Conservation (phyloP, 2,329 filamentous ascomycete species). For the Juglanconis sp. region DNA sequence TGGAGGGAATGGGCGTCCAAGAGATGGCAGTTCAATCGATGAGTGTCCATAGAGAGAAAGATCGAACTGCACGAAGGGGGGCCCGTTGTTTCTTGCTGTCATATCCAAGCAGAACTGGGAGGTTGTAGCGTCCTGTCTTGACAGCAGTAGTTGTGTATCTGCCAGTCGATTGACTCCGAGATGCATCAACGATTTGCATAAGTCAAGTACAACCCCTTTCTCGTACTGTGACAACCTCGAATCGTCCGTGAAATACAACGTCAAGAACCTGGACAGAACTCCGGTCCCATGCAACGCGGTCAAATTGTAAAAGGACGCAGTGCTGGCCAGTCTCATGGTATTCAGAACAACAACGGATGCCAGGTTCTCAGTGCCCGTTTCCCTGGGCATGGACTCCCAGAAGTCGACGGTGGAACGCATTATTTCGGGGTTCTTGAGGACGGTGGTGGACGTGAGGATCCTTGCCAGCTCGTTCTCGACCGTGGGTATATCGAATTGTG, state of each 20-base stretch:
- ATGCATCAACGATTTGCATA: conserved; percentile 68
- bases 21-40: conserved; percentile 83
- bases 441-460: conserved; percentile 48
- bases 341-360: conserved; percentile 64
- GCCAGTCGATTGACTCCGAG: conserved; percentile 77
- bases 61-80: conserved; percentile 91
- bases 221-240: conserved; percentile 54
- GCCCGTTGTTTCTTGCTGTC: conserved; percentile 70
- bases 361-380: conserved; percentile 42
- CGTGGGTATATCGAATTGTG: conserved; percentile 22
- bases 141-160: conserved; percentile 73
- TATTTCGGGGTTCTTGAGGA: conserved; percentile 60
- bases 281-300: conserved; percentile 70
- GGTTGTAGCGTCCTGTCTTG: conserved; percentile 47
- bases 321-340: conserved; percentile 56
- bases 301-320: conserved; percentile 65
- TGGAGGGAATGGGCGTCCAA: conserved; percentile 83
- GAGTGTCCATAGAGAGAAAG: conserved; percentile 83
- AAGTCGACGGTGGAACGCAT: conserved; percentile 60
- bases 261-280: conserved; percentile 64
- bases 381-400: conserved; percentile 60
- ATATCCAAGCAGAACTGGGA: conserved; percentile 71
- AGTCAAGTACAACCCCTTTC: conserved; percentile 55
- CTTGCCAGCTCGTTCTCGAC: conserved; percentile 41
- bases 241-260: conserved; percentile 54